These are phyloP conservation scores for Solioccasus polychromus DNA, from an alignment of 768 basidiomycete species.

Conservation along the genomic window DNA sequence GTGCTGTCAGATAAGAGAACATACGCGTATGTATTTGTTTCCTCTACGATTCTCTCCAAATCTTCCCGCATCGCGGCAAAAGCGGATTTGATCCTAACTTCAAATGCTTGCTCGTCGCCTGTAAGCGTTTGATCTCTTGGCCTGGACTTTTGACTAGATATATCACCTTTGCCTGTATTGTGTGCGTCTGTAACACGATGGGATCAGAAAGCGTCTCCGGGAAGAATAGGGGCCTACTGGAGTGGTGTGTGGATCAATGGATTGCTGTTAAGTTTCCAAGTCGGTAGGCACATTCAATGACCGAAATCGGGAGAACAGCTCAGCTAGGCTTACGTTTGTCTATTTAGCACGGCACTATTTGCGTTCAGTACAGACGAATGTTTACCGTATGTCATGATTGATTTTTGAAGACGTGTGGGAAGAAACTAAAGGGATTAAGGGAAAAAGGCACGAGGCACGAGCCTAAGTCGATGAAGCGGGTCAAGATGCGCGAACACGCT, in stretches of 20 bases:
- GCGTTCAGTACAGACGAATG: neutral
- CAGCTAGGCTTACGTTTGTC: constrained; percentile 10
- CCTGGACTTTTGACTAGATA: neutral
- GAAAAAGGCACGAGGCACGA: no score
- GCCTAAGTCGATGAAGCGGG: neutral
- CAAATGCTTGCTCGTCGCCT: constrained; percentile 22
- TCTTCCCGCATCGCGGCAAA: constrained; percentile 17
- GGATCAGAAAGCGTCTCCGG: neutral
- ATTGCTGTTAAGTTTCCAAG: constrained; percentile 12
- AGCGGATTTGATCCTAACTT: constrained; percentile 14
- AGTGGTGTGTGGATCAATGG: constrained; percentile 2
- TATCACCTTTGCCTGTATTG: constrained; percentile 15
- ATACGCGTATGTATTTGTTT: constrained; percentile 29
- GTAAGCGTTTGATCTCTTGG: neutral
- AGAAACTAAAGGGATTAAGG: no score
- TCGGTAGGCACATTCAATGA: neutral
- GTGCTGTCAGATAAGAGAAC: constrained; percentile 2
- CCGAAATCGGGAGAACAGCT: neutral
- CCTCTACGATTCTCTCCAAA: constrained; percentile 14
- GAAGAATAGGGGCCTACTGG: constrained; percentile 11
- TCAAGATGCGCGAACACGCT: neutral
- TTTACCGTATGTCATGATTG: constrained; percentile 21
- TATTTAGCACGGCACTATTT: constrained; percentile 5
- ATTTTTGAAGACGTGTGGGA: no score
- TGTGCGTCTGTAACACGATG: neutral